Evolutionary conservation across 306 rosid genomes (phyloP), one percentile per base, ranked within the genome.

Genomic region (Malus fusca): DNA sequence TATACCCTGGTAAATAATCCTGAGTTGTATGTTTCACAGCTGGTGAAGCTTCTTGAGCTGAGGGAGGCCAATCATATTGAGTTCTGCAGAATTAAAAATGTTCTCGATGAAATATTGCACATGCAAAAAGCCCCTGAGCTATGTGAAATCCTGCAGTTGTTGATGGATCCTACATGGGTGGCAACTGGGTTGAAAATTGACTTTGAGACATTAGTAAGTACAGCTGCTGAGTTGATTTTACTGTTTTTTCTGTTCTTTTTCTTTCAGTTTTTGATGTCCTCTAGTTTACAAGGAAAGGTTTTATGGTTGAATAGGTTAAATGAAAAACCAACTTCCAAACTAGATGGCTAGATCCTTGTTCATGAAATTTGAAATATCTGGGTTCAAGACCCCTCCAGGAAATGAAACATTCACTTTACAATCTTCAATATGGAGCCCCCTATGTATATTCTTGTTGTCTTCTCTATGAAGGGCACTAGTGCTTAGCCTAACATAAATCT

Each of bases 51-150:
- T 79, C 93, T 95, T 85, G 98, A 92, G 85, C 76, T 88, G 84
- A 87, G 89, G 87, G 98, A 95, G 86, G 96, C 96, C 74, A 95
- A 95, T 82, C 97, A 95, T 80, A 85, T 92, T 62, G 98, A 95
- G 75, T 90, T 95, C 78, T 95, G 97, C 83, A 88, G 97, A 83
- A 88, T 95, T 65, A 95, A 92, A 87, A 89, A 86, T 79, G 88
- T 92, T 66, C 93, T 92, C 12, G 96, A 95, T 71, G 98, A 92
- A 75, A 86, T 95, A 75, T 81, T 92, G 85, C 92, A 80, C 72
- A 88, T 95, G 98, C 43, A 85, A 74, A 87, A 75, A 78, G 82
- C 77, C 74, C 44, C 82, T 21, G 93, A 90, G 88, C 93, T 95
- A 78, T 78, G 55, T 71, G 85, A 90, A 78, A 85, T 95, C 80